Base-by-base conservation (phyloP, 371 early-diverging fungal genomes). In the Gilbertella persicaria region DNA sequence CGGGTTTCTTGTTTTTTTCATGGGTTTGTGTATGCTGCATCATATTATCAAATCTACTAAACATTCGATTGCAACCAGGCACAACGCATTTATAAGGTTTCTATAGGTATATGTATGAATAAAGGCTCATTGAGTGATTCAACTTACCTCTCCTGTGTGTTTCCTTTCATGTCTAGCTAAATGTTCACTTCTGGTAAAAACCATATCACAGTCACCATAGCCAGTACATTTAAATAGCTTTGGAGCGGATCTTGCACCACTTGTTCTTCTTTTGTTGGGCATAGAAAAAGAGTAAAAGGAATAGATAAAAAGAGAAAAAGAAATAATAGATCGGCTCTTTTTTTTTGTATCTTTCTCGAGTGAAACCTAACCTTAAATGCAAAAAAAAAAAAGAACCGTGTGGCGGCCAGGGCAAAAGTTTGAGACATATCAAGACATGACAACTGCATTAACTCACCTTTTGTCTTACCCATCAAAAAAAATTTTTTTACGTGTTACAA, bases 71-170 rank as follows among this genome's bases (percentile, higher is more conserved):
- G 25, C 65, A 64, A 16, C 43, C 37, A 46, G 60, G 45, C 2
- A 59, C 48, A 37, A 55, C 38, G 35, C 65, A 64, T 29, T 54
- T 39, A 35, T 64, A 64, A 33, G 65, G 65, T 60, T 64, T 64
- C 60, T 64, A 25, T 40, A 53, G 10, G 13, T 2, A 16, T 29
- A n/a, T 7, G 23, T 29, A 6, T 23, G 19, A 38, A 37, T 21
- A 42, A 14, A 25, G 5, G 21, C 30, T 30, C 28, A 41, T 50
- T 17, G 1, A 30, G 12, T 8, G 10, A 16, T 28, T 50, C 16
- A 33, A 14, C 30, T 46, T 66, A 75, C 77, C 63, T 83, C 84
- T 39, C 84, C 84, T 23, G 84, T 83, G 45, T 83, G 84, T 37
- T 83, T 83, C 64, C 78, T 65, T 46, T 73, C 72, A 39, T 78